Base-by-base conservation (phyloP, 1,284 basidiomycete species). In the Leccinum solheimii region DNA sequence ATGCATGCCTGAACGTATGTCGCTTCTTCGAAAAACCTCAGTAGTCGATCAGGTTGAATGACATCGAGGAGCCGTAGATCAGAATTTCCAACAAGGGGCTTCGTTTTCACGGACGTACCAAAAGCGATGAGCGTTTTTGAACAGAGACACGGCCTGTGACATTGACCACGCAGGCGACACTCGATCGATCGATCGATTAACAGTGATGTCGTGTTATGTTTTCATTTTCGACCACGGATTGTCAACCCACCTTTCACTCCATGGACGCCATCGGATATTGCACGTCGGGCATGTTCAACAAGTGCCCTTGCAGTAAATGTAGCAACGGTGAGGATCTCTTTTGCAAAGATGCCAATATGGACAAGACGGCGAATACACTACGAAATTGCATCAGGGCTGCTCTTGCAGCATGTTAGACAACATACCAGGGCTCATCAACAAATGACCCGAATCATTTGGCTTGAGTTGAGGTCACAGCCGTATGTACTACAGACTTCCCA, bases 21-120 rank as follows among this genome's bases (percentile, higher is more conserved):
- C 10, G 27, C 9, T 43, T 16, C 66, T 30, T 30, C 58, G n/a
- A 63, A 56, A 27, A 66, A 40, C 60, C 56, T 63, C 13, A 64
- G 26, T n/a, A 60, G 23, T 23, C 26, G 8, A 50, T 26, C 7
- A 26, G 26, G 21, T 50, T 38, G 36, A 16, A 36, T 16, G 54
- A 16, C 23, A 45, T 38, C 55, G 53, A 51, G 11, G 30, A 16
- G 50, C 27, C 16, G 23, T 60, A 36, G 55, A 53, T 43, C 27
- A 7, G 11, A 10, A 19, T 36, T 50, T 54, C 5, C 14, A 43
- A 26, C n/a, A 48, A 34, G 27, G 40, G n/a, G 40, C 8, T 32
- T n/a, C n/a, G 21, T 64, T 50, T 43, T 45, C 19, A 21, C 23
- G 48, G 30, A 34, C 3, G 27, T 16, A 54, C 27, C 5, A 50